Percentiles rank a stretch among this genome's conserved stretches.
phyloP scores from a whole-genome alignment of 1,284 basidiomycete species.

The Rhodofomes roseus region DNA sequence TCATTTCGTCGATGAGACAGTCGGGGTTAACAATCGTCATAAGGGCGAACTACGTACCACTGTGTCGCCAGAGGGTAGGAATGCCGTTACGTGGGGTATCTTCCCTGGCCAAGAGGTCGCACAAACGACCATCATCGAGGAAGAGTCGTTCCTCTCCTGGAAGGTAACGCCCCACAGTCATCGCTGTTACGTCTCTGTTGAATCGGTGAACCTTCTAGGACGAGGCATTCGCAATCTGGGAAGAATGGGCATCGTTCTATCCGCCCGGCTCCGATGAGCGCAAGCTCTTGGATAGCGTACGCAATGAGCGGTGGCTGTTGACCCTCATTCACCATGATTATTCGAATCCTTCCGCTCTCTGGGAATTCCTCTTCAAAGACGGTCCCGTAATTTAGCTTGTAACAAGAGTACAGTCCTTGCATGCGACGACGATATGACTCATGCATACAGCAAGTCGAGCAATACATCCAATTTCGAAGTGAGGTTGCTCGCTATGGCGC shows the following conservation, averaged over 20 bases:
- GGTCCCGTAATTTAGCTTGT: slow-evolving; percentile 1
- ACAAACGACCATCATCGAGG: slow-evolving; percentile 97
- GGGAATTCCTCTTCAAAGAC: slow-evolving; percentile 72
- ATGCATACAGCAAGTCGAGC: too few relatives aligned
- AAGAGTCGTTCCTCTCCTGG: slow-evolving; percentile 89
- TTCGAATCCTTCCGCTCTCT: slow-evolving; percentile 77
- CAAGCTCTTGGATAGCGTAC: slow-evolving; percentile 67
- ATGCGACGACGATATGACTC: too few relatives aligned
- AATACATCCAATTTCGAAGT: too few relatives aligned
- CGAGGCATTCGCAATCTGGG: slow-evolving; percentile 96
- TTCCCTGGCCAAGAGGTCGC: slow-evolving; percentile 96
- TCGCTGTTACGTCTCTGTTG: too few relatives aligned
- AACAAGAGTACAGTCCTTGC: background rate
- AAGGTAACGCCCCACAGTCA: slow-evolving; percentile 53
- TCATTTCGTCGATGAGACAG: background rate
- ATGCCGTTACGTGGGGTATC: slow-evolving; percentile 98
- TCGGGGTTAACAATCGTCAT: background rate
- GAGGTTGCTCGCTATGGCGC: too few relatives aligned
- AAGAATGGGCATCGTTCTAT: slow-evolving; percentile 90
- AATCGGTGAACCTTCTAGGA: slow-evolving; percentile 49
- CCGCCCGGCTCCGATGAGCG: slow-evolving; percentile 74
- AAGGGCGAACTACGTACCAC: slow-evolving; percentile 85
- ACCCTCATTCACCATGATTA: slow-evolving; percentile 95
- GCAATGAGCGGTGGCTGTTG: slow-evolving; percentile 84
- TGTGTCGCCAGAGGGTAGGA: slow-evolving; percentile 75